Evolutionary conservation across 2,329 filamentous ascomycete genomes (phyloP).

Genomic region (Neofusicoccum sp.): DNA sequence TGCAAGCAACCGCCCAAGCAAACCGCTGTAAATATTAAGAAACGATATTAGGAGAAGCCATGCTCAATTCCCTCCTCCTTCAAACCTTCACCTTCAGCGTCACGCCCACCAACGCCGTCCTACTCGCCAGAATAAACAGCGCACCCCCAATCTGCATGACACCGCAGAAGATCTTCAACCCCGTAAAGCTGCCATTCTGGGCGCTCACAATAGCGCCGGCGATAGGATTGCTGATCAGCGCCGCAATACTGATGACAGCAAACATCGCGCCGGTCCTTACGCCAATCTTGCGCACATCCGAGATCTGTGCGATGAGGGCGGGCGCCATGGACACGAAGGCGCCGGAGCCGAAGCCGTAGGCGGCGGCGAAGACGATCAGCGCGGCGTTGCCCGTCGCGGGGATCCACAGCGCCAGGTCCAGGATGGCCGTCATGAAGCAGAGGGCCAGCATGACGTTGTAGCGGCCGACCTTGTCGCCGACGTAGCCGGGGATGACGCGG

Average conservation of each 20-base stretch:
- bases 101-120: conserved; percentile 30
- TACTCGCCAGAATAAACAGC: conserved; percentile 29
- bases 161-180: conserved; percentile 66
- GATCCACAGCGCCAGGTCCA: conserved; percentile 58
- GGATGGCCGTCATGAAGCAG: conserved; percentile 46
- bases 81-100: conserved; percentile 26
- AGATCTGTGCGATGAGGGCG: conserved; percentile 67
- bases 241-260: conserved; percentile 61
- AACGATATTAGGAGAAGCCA: neutral
- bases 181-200: conserved; percentile 51
- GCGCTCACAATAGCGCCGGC: conserved; percentile 48
- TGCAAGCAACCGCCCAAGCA: neutral
- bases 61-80: neutral
- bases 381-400: conserved; percentile 48
- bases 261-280: conserved; percentile 65
- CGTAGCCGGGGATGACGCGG: conserved; percentile 53
- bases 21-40: neutral
- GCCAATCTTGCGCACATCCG: conserved; percentile 67
- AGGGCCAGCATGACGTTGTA: conserved; percentile 53
- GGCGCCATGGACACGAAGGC: conserved; percentile 64
- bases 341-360: conserved; percentile 70
- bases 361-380: conserved; percentile 62
- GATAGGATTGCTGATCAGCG: conserved; percentile 66
- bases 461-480: conserved; percentile 54
- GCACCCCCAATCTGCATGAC: conserved; percentile 49